Conservation (phyloP, 2,329 filamentous ascomycete genomes). For the Ophiocordyceps camponoti-leonardi region DNA sequence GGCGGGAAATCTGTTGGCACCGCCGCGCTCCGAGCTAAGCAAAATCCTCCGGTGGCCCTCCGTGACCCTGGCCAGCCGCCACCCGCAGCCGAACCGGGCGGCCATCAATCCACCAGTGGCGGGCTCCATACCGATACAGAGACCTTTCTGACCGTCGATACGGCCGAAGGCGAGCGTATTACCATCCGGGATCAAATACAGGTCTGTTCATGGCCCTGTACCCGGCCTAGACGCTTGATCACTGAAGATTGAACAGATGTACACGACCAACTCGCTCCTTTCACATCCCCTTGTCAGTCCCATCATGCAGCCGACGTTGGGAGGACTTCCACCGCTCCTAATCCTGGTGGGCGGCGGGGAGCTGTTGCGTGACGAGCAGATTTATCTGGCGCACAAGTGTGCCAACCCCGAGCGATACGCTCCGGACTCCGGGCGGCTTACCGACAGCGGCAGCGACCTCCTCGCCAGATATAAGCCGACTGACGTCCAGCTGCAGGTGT, state of each 20-base stretch:
- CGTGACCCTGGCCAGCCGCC: conserved; percentile 7
- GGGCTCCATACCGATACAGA: conserved; percentile 11
- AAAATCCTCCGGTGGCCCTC: conserved; percentile 14
- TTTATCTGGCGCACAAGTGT: conserved; percentile 88
- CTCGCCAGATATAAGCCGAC: conserved; percentile 62
- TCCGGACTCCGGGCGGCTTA: conserved; percentile 44
- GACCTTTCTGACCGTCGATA: conserved; percentile 38
- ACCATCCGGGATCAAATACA: conserved; percentile 86
- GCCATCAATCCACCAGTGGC: conserved; percentile 9
- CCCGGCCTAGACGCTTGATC: not conserved
- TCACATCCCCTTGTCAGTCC: conserved; percentile 83
- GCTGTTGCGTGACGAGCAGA: conserved; percentile 80
- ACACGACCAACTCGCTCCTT: conserved; percentile 68
- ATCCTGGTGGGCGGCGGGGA: conserved; percentile 82
- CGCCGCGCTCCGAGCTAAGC: conserved; percentile 13
- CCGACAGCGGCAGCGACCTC: conserved; percentile 40
- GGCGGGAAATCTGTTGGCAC: conserved; percentile 7
- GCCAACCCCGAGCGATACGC: conserved; percentile 67
- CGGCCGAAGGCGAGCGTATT: conserved; percentile 52
- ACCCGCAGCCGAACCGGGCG: conserved; percentile 4
- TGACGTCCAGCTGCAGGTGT: conserved; percentile 84
- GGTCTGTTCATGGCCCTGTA: conserved; percentile 22
- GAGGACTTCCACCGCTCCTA: conserved; percentile 73
- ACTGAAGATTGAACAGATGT: conserved; percentile 29
- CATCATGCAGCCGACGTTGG: conserved; percentile 70